phyloP scores from a whole-genome alignment of 129 eudicot genomes.

The Centrapalus pauciflorus region DNA sequence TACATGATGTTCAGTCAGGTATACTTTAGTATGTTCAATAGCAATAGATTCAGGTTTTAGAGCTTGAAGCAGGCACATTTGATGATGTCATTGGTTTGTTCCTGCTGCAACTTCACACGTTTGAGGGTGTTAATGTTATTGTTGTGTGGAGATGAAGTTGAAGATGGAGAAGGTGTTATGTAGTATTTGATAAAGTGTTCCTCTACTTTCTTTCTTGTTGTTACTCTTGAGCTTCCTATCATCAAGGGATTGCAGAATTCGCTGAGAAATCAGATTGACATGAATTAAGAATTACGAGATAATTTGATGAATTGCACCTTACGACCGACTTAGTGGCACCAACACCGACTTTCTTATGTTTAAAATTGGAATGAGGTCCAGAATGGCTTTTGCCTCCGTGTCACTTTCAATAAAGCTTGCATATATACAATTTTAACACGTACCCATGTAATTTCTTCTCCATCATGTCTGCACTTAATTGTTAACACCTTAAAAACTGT shows the following conservation, averaged over 20 bases:
- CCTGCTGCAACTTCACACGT: slow-evolving; percentile 2
- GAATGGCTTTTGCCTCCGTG: slow-evolving; percentile 66
- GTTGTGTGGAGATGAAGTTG: slow-evolving; percentile 19
- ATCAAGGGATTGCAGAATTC: neutral
- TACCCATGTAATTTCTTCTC: no score
- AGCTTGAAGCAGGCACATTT: slow-evolving; percentile 56
- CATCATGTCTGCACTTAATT: no score
- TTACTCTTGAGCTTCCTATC: slow-evolving; percentile 52
- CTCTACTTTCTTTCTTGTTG: slow-evolving; percentile 47
- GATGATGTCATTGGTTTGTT: slow-evolving; percentile 8
- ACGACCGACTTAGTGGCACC: slow-evolving; percentile 53
- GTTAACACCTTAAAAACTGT: no score
- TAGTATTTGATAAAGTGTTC: slow-evolving; percentile 50
- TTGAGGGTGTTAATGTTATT: neutral
- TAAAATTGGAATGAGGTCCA: slow-evolving; percentile 85
- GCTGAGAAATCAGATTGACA: neutral
- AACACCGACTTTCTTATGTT: slow-evolving; percentile 57
- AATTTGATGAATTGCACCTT: slow-evolving; percentile 23
- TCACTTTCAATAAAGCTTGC: slow-evolving; percentile 93
- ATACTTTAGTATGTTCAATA: no score
- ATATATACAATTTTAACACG: no score
- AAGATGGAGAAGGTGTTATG: slow-evolving; percentile 28
- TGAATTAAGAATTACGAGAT: neutral
- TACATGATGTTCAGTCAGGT: no score
- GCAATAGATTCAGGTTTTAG: slow-evolving; percentile 5